Conservation (phyloP, 2,329 filamentous ascomycete species). For the Fusarium heterosporum region DNA sequence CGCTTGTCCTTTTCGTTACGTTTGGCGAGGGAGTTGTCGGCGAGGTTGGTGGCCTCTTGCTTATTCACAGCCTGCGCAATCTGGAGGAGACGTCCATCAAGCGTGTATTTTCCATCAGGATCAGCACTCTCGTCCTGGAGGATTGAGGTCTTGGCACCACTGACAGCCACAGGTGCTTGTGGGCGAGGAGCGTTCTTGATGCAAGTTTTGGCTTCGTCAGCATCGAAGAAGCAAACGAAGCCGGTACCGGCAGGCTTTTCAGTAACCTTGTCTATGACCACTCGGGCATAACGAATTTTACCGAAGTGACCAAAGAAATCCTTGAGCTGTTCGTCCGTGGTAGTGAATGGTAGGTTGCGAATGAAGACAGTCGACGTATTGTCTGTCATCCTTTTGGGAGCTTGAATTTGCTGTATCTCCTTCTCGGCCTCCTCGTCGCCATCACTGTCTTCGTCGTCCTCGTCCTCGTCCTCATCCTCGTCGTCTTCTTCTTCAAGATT, state of each 20-base stretch:
- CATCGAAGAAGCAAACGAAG: conserved; percentile 91
- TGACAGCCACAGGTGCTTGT: conserved; percentile 54
- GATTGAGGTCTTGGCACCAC: conserved; percentile 76
- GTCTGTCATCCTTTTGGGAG: conserved; percentile 53
- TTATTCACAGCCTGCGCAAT: conserved; percentile 88
- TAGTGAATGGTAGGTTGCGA: conserved; percentile 92
- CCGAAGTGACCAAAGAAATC: conserved; percentile 91
- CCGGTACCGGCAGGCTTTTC: conserved; percentile 91
- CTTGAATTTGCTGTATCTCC: conserved; percentile 49
- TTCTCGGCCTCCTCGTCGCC: conserved; percentile 59
- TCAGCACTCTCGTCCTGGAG: conserved; percentile 89
- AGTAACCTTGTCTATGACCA: conserved; percentile 87
- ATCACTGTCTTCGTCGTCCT: conserved; percentile 53
- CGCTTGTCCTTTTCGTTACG: conserved; percentile 87
- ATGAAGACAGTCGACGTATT: conserved; percentile 88
- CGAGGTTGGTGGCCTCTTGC: conserved; percentile 79
- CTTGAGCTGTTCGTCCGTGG: conserved; percentile 83
- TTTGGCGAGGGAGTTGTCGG: conserved; percentile 72
- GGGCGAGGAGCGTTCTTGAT: conserved; percentile 78
- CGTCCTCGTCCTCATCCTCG: conserved; percentile 61
- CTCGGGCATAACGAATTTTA: conserved; percentile 86
- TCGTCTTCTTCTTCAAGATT: conserved; percentile 69
- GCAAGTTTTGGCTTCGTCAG: conserved; percentile 80
- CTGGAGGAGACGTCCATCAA: conserved; percentile 89
- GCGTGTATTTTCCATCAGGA: conserved; percentile 84